Base-by-base conservation (phyloP, 805 yeast species). In the Zygosaccharomyces lentus region DNA sequence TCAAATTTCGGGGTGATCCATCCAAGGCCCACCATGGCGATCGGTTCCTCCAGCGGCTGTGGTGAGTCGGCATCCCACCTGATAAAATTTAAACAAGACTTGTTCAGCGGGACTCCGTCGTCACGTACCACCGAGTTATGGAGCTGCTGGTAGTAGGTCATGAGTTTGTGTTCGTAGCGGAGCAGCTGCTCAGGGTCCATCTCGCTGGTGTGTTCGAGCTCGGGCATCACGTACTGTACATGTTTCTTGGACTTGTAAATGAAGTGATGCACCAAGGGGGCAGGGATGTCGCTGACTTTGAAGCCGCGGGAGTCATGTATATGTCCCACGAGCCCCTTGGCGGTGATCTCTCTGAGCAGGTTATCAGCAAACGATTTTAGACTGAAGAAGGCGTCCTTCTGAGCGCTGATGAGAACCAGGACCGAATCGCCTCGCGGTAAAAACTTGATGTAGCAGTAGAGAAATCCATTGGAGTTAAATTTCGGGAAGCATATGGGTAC, bases 401-500 rank as follows among this genome's bases (percentile, higher is more conserved):
- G 87, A 1, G 73, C 71, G 52, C 72, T 66, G 6, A 78, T 68
- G n/a, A 77, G 48, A 2, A 77, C 72, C 16, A 77, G 55, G 1
- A 74, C 71, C 2, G 75, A 54, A 44, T 64, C 67, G 12, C 49
- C 46, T 17, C 65, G 66, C 13, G 69, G 61, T 38, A 82, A 60
- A 52, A 81, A 80, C 47, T 80, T 81, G 36, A 89, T 84, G 57
- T 84, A 87, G 9, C 88, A 81, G 59, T 93, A 86, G 5, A 91
- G 66, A 57, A 90, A 93, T 8, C 99, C 99, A 52, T 81, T 81
- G 1, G 87, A 69, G 59, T 93, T 91, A 70, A 91, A 91, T 54
- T 85, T 80, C 0, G 98, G 96, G 62, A 91, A 73, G 64, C 99
- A 91, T 0, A 91, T 73, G 0, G 99, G 99, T 9, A 87, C 77